These are phyloP conservation scores for Jatropha multifida DNA, from an alignment of 441 rosid genomes.

Conservation along the genomic window DNA sequence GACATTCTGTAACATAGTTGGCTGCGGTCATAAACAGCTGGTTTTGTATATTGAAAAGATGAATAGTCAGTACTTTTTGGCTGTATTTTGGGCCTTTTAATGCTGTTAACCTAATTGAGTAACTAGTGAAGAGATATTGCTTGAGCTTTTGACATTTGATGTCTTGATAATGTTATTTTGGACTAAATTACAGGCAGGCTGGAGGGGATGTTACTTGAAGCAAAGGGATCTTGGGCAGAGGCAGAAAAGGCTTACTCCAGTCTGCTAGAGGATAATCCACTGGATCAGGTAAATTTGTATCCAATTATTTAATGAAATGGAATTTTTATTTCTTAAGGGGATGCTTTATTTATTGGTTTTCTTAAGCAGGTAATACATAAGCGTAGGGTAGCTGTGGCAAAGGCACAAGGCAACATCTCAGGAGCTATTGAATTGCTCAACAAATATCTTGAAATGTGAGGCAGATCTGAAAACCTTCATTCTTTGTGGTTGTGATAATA, in stretches of 20 bases:
- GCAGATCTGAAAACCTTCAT: constrained; percentile 17
- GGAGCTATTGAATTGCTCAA: constrained; percentile 80
- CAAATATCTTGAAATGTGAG: constrained; percentile 94
- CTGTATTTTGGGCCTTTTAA: constrained; percentile 12
- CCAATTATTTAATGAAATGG: constrained; percentile 11
- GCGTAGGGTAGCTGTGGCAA: constrained; percentile 87
- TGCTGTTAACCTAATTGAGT: background rate
- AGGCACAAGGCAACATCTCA: constrained; percentile 78
- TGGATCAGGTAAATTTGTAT: constrained; percentile 68
- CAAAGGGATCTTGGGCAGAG: constrained; percentile 88
- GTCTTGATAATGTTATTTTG: constrained; percentile 15
- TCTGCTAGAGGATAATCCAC: constrained; percentile 83
- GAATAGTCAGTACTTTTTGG: background rate
- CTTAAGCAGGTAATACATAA: constrained; percentile 66
- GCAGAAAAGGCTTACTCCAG: constrained; percentile 87
- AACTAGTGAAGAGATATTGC: background rate
- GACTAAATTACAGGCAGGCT: constrained; percentile 61
- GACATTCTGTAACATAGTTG: background rate
- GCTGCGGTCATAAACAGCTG: background rate
- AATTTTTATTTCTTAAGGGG: background rate
- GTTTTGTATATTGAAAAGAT: background rate
- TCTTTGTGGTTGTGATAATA: constrained; percentile 9
- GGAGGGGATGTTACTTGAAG: constrained; percentile 87
- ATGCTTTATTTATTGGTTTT: constrained; percentile 19
- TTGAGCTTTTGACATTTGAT: constrained; percentile 13